Percentiles rank a stretch among this genome's conserved stretches.
These are phyloP conservation scores for Penicillium sp. DNA, from an alignment of 2,329 filamentous ascomycete species.

Conservation along the genomic window DNA sequence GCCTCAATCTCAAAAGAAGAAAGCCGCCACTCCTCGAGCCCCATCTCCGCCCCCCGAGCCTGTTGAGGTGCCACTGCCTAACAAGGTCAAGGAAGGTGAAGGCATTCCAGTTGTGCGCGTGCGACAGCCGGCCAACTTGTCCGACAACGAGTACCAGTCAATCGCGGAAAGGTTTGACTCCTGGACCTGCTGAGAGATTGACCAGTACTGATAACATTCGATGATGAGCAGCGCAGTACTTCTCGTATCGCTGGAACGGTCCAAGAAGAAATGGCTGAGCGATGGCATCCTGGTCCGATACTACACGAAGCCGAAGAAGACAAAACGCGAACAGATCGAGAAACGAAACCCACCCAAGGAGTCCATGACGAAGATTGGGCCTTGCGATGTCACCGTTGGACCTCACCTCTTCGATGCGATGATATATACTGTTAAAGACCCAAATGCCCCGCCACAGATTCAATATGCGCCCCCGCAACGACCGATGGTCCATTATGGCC, in stretches of 20 bases:
- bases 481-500: conserved; percentile 45
- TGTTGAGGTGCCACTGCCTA: conserved; percentile 48
- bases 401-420: conserved; percentile 62
- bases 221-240: conserved; percentile 51
- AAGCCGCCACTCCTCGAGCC: conserved; percentile 33
- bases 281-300: conserved; percentile 56
- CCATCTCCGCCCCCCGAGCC: conserved; percentile 30
- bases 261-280: conserved; percentile 57
- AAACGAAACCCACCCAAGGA: conserved; percentile 51
- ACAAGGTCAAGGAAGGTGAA: conserved; percentile 52
- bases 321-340: conserved; percentile 50
- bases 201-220: conserved; percentile 16
- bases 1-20: conserved; percentile 36
- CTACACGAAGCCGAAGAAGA: conserved; percentile 58
- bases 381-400: conserved; percentile 59
- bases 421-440: conserved; percentile 55
- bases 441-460: conserved; percentile 38
- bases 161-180: conserved; percentile 54
- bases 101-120: conserved; percentile 54
- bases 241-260: conserved; percentile 56
- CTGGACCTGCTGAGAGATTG: background rate
- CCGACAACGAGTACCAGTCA: conserved; percentile 56
- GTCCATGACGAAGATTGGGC: conserved; percentile 55
- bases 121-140: conserved; percentile 50
- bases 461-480: conserved; percentile 41